These are phyloP conservation scores for Plantago elongata DNA, from an alignment of 257 asterid genomes.

Conservation along the genomic window DNA sequence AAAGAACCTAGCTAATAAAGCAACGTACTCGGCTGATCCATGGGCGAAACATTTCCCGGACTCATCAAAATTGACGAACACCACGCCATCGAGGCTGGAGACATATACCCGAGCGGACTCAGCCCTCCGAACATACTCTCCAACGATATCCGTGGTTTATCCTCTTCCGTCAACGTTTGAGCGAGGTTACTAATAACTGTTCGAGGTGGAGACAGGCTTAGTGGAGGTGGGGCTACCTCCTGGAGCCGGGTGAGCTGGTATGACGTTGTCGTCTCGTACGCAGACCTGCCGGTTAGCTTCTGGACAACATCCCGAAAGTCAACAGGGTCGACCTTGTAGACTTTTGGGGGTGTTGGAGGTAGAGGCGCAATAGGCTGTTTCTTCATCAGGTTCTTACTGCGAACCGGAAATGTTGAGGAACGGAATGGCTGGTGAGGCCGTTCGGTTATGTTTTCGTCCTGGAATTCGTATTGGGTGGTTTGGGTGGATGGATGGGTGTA, in stretches of 20 bases:
- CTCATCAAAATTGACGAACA: slow-evolving; percentile 58
- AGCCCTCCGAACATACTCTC: slow-evolving; percentile 27
- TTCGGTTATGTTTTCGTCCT: slow-evolving; percentile 16
- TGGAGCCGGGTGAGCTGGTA: slow-evolving; percentile 25
- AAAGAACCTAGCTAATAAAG: slow-evolving; percentile 6
- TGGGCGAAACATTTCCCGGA: slow-evolving; percentile 40
- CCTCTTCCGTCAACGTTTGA: neutral
- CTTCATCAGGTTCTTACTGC: slow-evolving; percentile 8
- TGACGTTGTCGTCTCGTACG: slow-evolving; percentile 11
- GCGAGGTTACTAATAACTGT: too few relatives aligned
- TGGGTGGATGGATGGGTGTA: neutral
- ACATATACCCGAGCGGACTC: slow-evolving; percentile 42
- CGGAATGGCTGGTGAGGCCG: slow-evolving; percentile 30
- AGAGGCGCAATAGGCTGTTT: slow-evolving; percentile 70
- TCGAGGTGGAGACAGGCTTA: slow-evolving; percentile 30
- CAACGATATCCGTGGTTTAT: slow-evolving; percentile 1
- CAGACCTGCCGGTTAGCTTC: slow-evolving; percentile 48
- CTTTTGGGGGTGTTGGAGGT: slow-evolving; percentile 60
- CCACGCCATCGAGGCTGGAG: slow-evolving; percentile 65
- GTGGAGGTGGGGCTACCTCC: slow-evolving; percentile 73
- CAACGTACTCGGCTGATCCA: slow-evolving; percentile 26
- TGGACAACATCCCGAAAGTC: slow-evolving; percentile 68
- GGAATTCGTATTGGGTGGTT: neutral
- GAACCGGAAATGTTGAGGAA: slow-evolving; percentile 19
- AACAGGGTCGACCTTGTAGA: slow-evolving; percentile 51